Evolutionary conservation across 495 filamentous ascomycete species (phyloP).

Genomic region (Saxispiralis lemnorum): DNA sequence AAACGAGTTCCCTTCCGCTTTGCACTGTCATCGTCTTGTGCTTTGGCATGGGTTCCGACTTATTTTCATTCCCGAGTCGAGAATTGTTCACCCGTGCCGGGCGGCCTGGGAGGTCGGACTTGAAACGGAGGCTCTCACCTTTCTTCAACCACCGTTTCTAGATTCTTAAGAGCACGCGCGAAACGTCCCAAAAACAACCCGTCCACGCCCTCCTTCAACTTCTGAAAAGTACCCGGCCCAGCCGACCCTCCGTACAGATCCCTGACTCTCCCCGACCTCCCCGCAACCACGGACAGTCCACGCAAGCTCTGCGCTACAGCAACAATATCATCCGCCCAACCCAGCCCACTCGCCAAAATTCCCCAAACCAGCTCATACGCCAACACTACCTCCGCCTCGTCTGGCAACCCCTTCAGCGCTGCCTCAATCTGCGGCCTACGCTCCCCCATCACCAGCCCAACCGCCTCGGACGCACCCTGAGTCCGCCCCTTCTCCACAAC

Average conservation of each 20-base stretch:
- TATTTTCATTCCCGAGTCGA: too few species aligned
- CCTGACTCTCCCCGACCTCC: slow-evolving; percentile 34
- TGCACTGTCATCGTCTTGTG: too few species aligned
- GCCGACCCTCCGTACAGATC: slow-evolving; percentile 70
- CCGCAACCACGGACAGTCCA: too few species aligned
- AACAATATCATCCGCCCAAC: slow-evolving; percentile 49
- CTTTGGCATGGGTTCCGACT: too few species aligned
- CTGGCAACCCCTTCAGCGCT: slow-evolving; percentile 40
- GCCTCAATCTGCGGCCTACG: slow-evolving; percentile 45
- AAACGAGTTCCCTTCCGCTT: too few species aligned
- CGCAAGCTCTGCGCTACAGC: slow-evolving; percentile 43
- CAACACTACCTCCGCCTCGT: slow-evolving; percentile 47
- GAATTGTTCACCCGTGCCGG: too few species aligned
- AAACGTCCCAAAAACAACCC: slow-evolving; percentile 71
- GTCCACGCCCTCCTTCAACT: slow-evolving; percentile 50
- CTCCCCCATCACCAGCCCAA: slow-evolving; percentile 43
- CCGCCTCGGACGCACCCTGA: slow-evolving; percentile 26
- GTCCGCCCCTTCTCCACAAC: slow-evolving; percentile 42
- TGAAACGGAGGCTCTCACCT: slow-evolving; percentile 38
- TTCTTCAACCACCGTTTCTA: slow-evolving; percentile 52
- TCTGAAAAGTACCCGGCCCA: slow-evolving; percentile 53
- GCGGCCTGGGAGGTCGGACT: too few species aligned
- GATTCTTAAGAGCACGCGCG: slow-evolving; percentile 52
- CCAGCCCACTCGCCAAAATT: slow-evolving; percentile 58
- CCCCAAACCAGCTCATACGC: slow-evolving; percentile 86